Evolutionary conservation across 2,329 filamentous ascomycete species (phyloP), one percentile per base, ranked within the genome.

Genomic region (Oidium heveae): DNA sequence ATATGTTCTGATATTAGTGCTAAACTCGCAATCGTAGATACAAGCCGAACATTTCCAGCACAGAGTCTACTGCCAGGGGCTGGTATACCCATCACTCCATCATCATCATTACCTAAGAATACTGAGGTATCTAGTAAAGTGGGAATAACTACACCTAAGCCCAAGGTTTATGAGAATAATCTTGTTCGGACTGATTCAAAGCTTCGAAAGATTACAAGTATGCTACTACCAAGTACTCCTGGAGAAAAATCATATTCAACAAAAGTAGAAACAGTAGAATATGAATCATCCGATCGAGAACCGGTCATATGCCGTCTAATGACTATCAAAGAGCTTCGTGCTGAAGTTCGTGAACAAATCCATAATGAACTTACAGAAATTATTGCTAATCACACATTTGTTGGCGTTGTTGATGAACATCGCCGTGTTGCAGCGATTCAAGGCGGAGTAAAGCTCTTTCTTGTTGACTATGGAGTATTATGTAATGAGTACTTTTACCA

Each of bases 401-500:
- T 98, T 51, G 91, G 91, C 2, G 73, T 98, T 28, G 86, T 96
- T 1, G 91, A 98, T 63, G 84, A 89, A 63, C 76, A 75, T 43
- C 81, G 86, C 52, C 84, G 91, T 12, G 77, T 98, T 13, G 88
- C 81, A n/a, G 87, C 91, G 16, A 84, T 98, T 39, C 91, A 98
- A 68, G 81, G 85, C 37, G 91, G 89, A 15, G 83, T 96, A 9
- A 94, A 88, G 65, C 75, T 98, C 8, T 95, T 84, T 66, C 76
- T 98, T 22, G 74, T 98, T 54, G 91, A 98, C 67, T 98, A 98
- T 63, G 91, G 87, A 12, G 80, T 89, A 65, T 71, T 84, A 1
- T 84, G 79, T 65, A 84, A 80, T 58, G 89, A 96, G 62, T 93
- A 89, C 66, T 93, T 96, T 66, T 98, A 98, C 69, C 91, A 98